Base-by-base conservation (phyloP, 225 moss, liverwort and hornwort genomes). In the Marchantia polymorpha region DNA sequence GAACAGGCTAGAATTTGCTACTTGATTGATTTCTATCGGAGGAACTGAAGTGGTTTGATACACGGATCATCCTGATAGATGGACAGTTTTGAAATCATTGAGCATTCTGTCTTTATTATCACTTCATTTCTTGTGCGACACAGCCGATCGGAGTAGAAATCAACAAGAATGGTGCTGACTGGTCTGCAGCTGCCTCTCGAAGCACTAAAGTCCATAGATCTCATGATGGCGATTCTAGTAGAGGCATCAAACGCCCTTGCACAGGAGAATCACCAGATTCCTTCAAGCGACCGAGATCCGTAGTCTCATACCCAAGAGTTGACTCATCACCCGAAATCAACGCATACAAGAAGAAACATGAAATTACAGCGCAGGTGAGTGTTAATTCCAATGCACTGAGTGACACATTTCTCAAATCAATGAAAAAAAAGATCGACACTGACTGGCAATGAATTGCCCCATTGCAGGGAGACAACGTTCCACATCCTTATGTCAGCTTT, bases 401-500 rank as follows among this genome's bases (percentile, higher is more conserved):
- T 39, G 39, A 39, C 39, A 39, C 2, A 39, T 2, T 39, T 39
- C 39, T 39, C 39, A 39, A 39, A 2, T 39, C 39, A 2, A 39
- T 39, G 3, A 39, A 39, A 39, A 39, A 39, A 39, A 39, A 39
- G 3, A 39, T 39, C 39, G 39, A 39, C 39, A 39, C 39, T 39
- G 39, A 39, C 39, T 6, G 4, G 19, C 19, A 56, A 19, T 56
- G 2, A 56, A 56, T 56, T 56, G 56, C 19, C 56, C 9, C 13
- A 51, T 29, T 25, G 73, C 13, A 92, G 92, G 92, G 92, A 78
- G 89, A 86, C 19, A 88, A 90, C 64, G 90, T 92, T 49, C 92
- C 92, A 27, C 83, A 90, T 58, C 92, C 92, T 17, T 92, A 83
- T 46, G 85, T 92, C 89, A 87, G 86, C 46, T 92, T 90, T 70